phyloP scores from a whole-genome alignment of 805 yeast genomes.

The Ogataea henricii region DNA sequence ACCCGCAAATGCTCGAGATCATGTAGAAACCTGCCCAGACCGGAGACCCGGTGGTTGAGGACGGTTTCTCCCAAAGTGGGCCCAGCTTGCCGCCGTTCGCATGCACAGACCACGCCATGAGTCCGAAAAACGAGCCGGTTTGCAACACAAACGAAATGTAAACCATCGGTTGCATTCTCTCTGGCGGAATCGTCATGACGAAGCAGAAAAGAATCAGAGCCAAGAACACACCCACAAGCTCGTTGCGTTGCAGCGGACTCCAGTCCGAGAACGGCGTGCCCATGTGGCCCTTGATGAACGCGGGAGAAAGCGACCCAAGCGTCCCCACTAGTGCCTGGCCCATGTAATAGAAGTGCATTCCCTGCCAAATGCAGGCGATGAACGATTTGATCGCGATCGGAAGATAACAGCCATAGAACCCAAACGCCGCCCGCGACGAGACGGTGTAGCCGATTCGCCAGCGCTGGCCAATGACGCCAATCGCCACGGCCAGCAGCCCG shows the following conservation, averaged over 20 bases:
- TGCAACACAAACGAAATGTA: slow-evolving; percentile 29
- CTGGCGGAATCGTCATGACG: slow-evolving; percentile 38
- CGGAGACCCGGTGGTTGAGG: slow-evolving; percentile 25
- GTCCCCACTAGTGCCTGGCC: slow-evolving; percentile 45
- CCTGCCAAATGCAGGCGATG: slow-evolving; percentile 48
- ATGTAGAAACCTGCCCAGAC: slow-evolving; percentile 46
- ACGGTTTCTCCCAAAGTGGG: slow-evolving; percentile 22
- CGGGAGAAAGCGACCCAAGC: slow-evolving; percentile 42
- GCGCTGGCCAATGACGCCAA: slow-evolving; percentile 53
- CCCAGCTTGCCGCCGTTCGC: slow-evolving; percentile 37
- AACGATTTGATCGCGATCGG: slow-evolving; percentile 46
- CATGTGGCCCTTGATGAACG: slow-evolving; percentile 31
- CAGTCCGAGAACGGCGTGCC: slow-evolving; percentile 25
- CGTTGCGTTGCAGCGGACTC: slow-evolving; percentile 41
- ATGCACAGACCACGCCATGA: slow-evolving; percentile 32
- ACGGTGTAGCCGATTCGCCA: slow-evolving; percentile 54
- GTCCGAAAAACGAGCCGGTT: slow-evolving; percentile 29
- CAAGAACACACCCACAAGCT: slow-evolving; percentile 39
- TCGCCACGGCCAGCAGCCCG: slow-evolving; percentile 44
- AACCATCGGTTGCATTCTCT: slow-evolving; percentile 30
- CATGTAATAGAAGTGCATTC: slow-evolving; percentile 48
- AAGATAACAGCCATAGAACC: slow-evolving; percentile 46
- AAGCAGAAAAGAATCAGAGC: slow-evolving; percentile 44
- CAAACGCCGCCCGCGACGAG: slow-evolving; percentile 45
- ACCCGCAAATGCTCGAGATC: slow-evolving; percentile 42